Percentiles rank a stretch among this genome's conserved stretches.
phyloP scores from a whole-genome alignment of 306 rosid genomes.

The Delonix regia region DNA sequence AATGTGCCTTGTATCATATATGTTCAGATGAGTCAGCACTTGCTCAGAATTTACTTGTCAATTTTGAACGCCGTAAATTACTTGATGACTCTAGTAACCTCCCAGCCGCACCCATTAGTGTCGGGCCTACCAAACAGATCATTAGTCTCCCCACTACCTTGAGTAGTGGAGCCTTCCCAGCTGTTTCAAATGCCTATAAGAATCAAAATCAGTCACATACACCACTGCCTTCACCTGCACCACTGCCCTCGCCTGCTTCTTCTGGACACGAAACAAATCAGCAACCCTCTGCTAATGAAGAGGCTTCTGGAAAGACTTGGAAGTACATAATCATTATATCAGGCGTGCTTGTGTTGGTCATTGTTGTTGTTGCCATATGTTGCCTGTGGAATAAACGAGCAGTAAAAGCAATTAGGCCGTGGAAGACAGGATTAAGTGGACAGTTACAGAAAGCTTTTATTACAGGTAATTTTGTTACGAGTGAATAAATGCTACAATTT shows the following conservation, averaged over 20 bases:
- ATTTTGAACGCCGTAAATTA: constrained; percentile 63
- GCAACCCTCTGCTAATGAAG: constrained; percentile 7
- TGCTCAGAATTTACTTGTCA: constrained; percentile 28
- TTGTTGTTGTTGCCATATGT: constrained; percentile 49
- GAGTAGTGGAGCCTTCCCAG: constrained; percentile 83
- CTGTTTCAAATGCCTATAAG: constrained; percentile 51
- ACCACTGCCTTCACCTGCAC: constrained; percentile 22
- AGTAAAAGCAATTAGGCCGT: constrained; percentile 73
- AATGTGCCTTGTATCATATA: constrained; percentile 37
- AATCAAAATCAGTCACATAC: constrained; percentile 41
- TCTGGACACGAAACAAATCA: constrained; percentile 25
- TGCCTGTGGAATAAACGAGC: constrained; percentile 68
- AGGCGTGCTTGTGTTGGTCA: constrained; percentile 47
- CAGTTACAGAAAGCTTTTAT: constrained; percentile 92
- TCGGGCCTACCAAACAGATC: constrained; percentile 39
- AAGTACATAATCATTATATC: constrained; percentile 46
- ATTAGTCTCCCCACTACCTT: constrained; percentile 50
- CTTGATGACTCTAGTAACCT: constrained; percentile 74
- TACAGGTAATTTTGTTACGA: constrained; percentile 61
- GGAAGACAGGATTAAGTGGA: constrained; percentile 94
- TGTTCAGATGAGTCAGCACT: constrained; percentile 47
- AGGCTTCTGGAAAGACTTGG: constrained; percentile 51
- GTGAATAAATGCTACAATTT: not conserved
- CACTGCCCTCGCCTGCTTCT: constrained; percentile 26
- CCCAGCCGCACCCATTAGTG: constrained; percentile 61